These are phyloP conservation scores for Guadua angustifolia DNA, from an alignment of 176 grass and related monocot species.

Conservation along the genomic window DNA sequence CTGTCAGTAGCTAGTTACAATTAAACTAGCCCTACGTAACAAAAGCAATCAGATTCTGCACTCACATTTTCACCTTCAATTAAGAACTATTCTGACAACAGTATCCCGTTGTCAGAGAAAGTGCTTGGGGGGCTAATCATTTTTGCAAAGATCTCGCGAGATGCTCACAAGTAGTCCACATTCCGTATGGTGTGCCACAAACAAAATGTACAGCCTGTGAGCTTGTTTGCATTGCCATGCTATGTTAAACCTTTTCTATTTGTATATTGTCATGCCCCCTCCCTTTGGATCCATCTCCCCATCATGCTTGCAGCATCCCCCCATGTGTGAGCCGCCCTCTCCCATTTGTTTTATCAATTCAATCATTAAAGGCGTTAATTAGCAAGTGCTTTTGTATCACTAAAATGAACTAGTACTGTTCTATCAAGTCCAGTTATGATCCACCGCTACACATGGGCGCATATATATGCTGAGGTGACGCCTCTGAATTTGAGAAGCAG, in stretches of 20 bases:
- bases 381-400: neutral
- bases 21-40: neutral
- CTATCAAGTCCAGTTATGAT: neutral
- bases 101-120: slow-evolving; percentile 42
- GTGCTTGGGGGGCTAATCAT: slow-evolving; percentile 38
- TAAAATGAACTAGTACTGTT: neutral
- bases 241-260: neutral
- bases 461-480: neutral
- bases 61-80: neutral
- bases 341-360: slow-evolving; percentile 12
- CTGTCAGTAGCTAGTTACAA: neutral
- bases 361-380: slow-evolving; percentile 8
- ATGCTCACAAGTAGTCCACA: neutral
- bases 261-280: neutral
- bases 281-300: slow-evolving; percentile 28
- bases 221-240: slow-evolving; percentile 41
- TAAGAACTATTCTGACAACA: slow-evolving; percentile 30
- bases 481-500: neutral
- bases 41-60: neutral
- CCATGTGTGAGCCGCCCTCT: slow-evolving; percentile 36
- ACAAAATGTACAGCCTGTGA: slow-evolving; percentile 37
- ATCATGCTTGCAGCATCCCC: slow-evolving; percentile 37
- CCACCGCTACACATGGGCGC: too few species aligned
- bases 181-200: neutral
- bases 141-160: slow-evolving; percentile 32